Percentiles rank a stretch among this genome's conserved stretches.
Conservation (phyloP, 257 asterid species). For the Petunia secreta region DNA sequence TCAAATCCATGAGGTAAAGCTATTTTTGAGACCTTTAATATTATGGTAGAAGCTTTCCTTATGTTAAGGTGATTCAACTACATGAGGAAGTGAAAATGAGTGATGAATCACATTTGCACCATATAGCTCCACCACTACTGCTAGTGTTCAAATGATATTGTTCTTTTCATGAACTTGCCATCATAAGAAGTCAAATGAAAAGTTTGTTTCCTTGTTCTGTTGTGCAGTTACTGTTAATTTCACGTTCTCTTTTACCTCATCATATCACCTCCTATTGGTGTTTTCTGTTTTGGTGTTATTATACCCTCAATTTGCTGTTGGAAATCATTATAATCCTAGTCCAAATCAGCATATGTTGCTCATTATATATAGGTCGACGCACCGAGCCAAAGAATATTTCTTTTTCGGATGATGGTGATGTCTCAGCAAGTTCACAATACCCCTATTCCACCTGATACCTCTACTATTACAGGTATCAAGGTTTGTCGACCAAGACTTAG, state of each 20-base stretch:
- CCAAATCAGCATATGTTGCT: constrained; percentile 29
- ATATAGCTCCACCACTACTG: too few species aligned
- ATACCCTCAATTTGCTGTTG: constrained; percentile 17
- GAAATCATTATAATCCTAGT: constrained; percentile 23
- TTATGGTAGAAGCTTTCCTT: too few species aligned
- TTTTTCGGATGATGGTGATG: not conserved
- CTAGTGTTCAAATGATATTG: constrained; percentile 9
- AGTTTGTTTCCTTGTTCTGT: not conserved
- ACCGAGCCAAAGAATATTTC: not conserved
- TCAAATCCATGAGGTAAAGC: too few species aligned
- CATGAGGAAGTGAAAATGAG: too few species aligned
- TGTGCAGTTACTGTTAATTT: constrained; percentile 15
- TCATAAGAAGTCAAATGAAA: constrained; percentile 14
- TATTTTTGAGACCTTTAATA: too few species aligned
- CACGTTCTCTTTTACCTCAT: constrained; percentile 21
- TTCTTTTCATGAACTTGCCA: not conserved
- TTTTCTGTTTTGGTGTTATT: constrained; percentile 23
- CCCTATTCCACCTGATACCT: not conserved
- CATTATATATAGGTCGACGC: not conserved
- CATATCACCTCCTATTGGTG: constrained; percentile 7
- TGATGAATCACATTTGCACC: too few species aligned
- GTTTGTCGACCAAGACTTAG: too few species aligned
- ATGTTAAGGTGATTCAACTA: too few species aligned
- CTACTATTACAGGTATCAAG: too few species aligned
- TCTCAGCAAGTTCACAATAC: not conserved